Evolutionary conservation across 306 rosid genomes (phyloP), one percentile per base, ranked within the genome.

Genomic region (Abrus precatorius): DNA sequence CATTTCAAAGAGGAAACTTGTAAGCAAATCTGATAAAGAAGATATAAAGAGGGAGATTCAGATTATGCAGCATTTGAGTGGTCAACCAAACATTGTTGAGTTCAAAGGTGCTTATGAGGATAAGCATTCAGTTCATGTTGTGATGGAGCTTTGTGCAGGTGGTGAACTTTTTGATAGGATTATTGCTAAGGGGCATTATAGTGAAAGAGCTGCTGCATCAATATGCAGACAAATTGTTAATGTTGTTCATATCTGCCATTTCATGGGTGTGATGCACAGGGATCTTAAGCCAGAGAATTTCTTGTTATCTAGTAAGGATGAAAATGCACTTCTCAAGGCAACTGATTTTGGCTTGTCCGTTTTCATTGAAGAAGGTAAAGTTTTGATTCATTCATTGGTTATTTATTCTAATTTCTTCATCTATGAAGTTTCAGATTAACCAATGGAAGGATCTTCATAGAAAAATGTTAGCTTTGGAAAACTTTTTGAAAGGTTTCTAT

Each of bases 231-330:
- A 93, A 2, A 90, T 94, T 86, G 98, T 94, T 69, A 94, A 88
- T 68, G 97, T 94, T 78, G 97, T 94, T 61, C 84, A 92, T 74
- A 83, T 87, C 71, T 94, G 98, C 44, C 97, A 94, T 81, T 92
- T 92, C 55, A 92, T 92, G 97, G 98, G 98, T 7, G 97, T 94
- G 66, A 94, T 94, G 97, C 98, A 94, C 70, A 86, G 97, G 75
- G 98, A 94, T 82, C 91, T 94, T 11, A 91, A 94, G 84, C 98
- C 98, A 34, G 97, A 94, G 91, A 94, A 94, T 87, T 92, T 94
- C 90, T 87, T 94, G 86, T 83, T 94, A 5, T 86, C 98, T 54
- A 85, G 93, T 83, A 92, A 89, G 85, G 93, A 87, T 36, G 97
- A 89, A 79, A 77, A 72, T 79, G 93, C 93, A 30, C 89, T 90